These are phyloP conservation scores for Apiospora sp. DNA, from an alignment of 2,329 filamentous ascomycete species.

Conservation along the genomic window DNA sequence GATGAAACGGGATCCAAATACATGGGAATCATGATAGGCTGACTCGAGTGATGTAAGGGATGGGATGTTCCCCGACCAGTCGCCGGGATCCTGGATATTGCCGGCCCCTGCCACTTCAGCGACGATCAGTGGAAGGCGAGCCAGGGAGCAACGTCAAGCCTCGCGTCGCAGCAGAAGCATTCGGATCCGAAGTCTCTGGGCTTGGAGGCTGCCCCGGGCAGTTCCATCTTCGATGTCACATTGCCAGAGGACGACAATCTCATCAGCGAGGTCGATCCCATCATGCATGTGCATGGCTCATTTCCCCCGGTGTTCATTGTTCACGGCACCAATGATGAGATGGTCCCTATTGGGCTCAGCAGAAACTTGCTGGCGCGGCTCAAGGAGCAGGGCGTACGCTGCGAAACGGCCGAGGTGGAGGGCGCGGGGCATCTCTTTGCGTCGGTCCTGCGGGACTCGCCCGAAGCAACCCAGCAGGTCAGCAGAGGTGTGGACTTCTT, in stretches of 20 bases:
- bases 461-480: constrained; percentile 23
- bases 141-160: constrained; percentile 35
- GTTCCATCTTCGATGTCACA: constrained; percentile 45
- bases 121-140: constrained; percentile 45
- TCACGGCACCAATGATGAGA: constrained; percentile 47
- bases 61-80: constrained; percentile 45
- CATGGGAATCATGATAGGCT: neutral
- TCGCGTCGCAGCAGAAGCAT: constrained; percentile 29
- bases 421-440: constrained; percentile 52
- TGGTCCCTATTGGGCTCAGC: constrained; percentile 48
- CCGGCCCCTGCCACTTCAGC: constrained; percentile 49
- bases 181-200: constrained; percentile 36
- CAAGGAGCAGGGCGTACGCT: constrained; percentile 39
- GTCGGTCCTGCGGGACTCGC: constrained; percentile 48
- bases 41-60: constrained; percentile 39
- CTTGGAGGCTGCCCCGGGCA: constrained; percentile 48
- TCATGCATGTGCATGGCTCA: constrained; percentile 37
- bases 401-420: constrained; percentile 46
- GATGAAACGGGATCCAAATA: neutral
- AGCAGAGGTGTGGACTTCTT: constrained; percentile 8
- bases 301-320: constrained; percentile 52
- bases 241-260: constrained; percentile 30
- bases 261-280: constrained; percentile 43
- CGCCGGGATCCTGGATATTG: constrained; percentile 49
- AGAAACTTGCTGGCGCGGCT: constrained; percentile 38